A percentile compares a stretch with the other conserved stretches of the same genome.
Evolutionary conservation across 2,329 filamentous ascomycete species (phyloP).

Genomic region (Talaromyces sp.): DNA sequence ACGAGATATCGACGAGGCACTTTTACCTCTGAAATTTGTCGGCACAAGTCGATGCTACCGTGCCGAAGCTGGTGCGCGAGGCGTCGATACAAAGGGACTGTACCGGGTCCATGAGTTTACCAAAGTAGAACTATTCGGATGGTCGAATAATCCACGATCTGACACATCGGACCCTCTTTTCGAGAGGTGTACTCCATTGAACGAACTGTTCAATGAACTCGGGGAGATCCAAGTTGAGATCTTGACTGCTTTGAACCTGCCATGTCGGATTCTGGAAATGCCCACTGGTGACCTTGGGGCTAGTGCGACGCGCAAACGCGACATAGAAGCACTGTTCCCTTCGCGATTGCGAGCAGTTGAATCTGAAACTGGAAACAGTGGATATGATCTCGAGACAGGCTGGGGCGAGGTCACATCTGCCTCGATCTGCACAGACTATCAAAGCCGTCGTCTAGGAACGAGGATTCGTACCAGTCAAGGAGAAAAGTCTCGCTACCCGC

Average conservation of each 20-base stretch:
- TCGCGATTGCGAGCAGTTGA: constrained; percentile 54
- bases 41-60: constrained; percentile 91
- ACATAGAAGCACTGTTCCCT: constrained; percentile 94
- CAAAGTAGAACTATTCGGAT: constrained; percentile 96
- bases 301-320: constrained; percentile 78
- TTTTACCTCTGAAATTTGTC: constrained; percentile 74
- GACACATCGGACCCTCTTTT: constrained; percentile 19
- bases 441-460: constrained; percentile 77
- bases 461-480: constrained; percentile 55
- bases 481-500: constrained; percentile 65
- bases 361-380: neutral
- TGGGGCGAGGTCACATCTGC: constrained; percentile 94
- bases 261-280: constrained; percentile 91
- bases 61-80: constrained; percentile 87
- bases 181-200: constrained; percentile 22
- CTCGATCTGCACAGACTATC: constrained; percentile 92
- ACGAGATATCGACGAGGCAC: constrained; percentile 58
- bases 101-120: constrained; percentile 98
- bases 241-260: constrained; percentile 69
- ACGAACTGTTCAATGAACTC: constrained; percentile 73
- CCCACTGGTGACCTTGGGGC: constrained; percentile 83
- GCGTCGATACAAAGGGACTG: constrained; percentile 85
- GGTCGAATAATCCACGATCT: constrained; percentile 60
- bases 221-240: constrained; percentile 83
- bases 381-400: constrained; percentile 52